Conservation (phyloP, 139 green algal genomes). For the Haematococcus sp. region DNA sequence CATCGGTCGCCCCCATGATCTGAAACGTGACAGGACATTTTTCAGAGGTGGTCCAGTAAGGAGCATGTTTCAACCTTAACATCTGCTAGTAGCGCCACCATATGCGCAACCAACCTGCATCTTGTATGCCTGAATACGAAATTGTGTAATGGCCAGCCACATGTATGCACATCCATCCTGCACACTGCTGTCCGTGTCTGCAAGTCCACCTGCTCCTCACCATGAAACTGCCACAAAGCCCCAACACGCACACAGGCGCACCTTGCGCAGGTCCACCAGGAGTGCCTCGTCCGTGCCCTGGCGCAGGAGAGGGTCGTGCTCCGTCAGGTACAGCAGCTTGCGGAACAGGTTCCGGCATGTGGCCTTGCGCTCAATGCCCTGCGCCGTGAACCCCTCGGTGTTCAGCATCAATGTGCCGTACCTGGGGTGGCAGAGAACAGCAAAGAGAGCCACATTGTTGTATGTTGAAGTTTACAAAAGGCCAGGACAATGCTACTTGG, state of each 20-base stretch:
- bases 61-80: too few relatives aligned
- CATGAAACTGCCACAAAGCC: not conserved
- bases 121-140: too few relatives aligned
- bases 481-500: too few relatives aligned
- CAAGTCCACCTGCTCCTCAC: too few relatives aligned
- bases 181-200: too few relatives aligned
- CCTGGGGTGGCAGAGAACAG: slow-evolving; percentile 29
- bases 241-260: slow-evolving; percentile 12
- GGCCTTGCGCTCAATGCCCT: slow-evolving; percentile 83
- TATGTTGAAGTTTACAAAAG: too few relatives aligned
- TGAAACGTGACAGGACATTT: slow-evolving; percentile 21
- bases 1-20: slow-evolving; percentile 83
- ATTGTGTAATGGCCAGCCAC: too few relatives aligned
- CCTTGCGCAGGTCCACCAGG: slow-evolving; percentile 55
- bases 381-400: slow-evolving; percentile 61
- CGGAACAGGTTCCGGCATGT: slow-evolving; percentile 80
- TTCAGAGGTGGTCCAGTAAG: too few relatives aligned
- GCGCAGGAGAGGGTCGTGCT: slow-evolving; percentile 70
- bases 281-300: slow-evolving; percentile 40
- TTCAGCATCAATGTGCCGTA: slow-evolving; percentile 86
- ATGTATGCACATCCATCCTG: not conserved
- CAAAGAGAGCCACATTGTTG: too few relatives aligned
- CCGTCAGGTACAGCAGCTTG: slow-evolving; percentile 92
- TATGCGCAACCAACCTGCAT: not conserved
- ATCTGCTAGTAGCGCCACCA: too few relatives aligned